Conservation (phyloP, 2,329 filamentous ascomycete species). For the Colletotrichum chrysophilum region DNA sequence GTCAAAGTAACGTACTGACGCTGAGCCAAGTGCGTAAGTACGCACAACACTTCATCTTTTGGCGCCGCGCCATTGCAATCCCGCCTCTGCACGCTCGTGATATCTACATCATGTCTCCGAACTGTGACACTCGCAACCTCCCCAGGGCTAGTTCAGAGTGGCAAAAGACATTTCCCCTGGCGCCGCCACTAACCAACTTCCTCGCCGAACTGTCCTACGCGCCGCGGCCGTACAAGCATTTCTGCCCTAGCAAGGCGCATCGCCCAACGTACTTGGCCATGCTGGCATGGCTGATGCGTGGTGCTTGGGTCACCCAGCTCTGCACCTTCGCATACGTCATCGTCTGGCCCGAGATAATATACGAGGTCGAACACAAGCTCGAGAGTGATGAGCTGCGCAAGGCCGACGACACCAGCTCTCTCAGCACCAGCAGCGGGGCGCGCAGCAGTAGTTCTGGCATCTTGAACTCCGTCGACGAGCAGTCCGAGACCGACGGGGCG, state of each 20-base stretch:
- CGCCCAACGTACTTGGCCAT: slow-evolving; percentile 88
- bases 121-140: slow-evolving; percentile 79
- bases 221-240: slow-evolving; percentile 81
- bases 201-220: slow-evolving; percentile 81
- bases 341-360: slow-evolving; percentile 81
- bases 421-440: slow-evolving; percentile 9
- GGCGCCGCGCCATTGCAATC: slow-evolving; percentile 90
- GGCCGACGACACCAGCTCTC: slow-evolving; percentile 23
- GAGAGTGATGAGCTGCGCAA: slow-evolving; percentile 66
- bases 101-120: slow-evolving; percentile 89
- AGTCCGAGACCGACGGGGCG: slow-evolving; percentile 26
- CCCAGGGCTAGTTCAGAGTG: slow-evolving; percentile 74
- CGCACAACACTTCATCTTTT: slow-evolving; percentile 93
- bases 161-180: slow-evolving; percentile 79
- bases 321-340: slow-evolving; percentile 91
- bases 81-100: slow-evolving; percentile 89
- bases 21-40: slow-evolving; percentile 84
- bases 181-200: slow-evolving; percentile 85
- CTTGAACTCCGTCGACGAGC: slow-evolving; percentile 28
- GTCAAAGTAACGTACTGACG: slow-evolving; percentile 73
- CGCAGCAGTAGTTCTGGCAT: slow-evolving; percentile 3
- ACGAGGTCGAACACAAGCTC: slow-evolving; percentile 76
- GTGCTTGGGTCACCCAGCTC: slow-evolving; percentile 92
- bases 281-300: slow-evolving; percentile 89
- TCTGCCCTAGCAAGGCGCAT: slow-evolving; percentile 88